Percentiles rank a stretch among this genome's conserved stretches.
Evolutionary conservation across 768 basidiomycete species (phyloP).

Genomic region (Mycena polygramma): DNA sequence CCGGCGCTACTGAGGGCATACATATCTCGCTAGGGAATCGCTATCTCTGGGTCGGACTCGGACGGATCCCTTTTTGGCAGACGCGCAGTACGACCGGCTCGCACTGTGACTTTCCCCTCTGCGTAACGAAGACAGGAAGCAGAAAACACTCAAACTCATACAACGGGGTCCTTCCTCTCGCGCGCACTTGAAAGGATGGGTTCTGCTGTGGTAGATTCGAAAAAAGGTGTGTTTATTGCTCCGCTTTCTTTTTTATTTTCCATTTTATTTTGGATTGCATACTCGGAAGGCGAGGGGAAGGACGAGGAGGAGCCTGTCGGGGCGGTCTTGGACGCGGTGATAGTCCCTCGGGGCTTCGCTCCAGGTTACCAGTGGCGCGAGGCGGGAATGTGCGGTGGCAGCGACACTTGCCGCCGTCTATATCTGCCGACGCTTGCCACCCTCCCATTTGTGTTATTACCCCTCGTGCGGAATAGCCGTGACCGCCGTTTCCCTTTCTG

Average conservation of each 20-base stretch:
- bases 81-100: constrained; percentile 19
- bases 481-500: too few relatives aligned
- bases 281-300: too few relatives aligned
- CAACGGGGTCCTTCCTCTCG: constrained; percentile 6
- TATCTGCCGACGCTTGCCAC: too few relatives aligned
- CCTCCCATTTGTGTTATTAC: too few relatives aligned
- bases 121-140: too few relatives aligned
- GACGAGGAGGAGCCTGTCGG: too few relatives aligned
- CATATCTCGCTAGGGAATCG: background rate
- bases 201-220: background rate
- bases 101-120: background rate
- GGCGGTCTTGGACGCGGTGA: too few relatives aligned
- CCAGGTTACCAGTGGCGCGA: too few relatives aligned
- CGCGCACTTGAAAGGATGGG: constrained; percentile 1
- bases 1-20: background rate
- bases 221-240: constrained; percentile 21
- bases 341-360: too few relatives aligned
- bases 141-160: background rate
- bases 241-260: background rate
- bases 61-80: background rate
- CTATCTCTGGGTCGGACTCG: background rate
- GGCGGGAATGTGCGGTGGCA: too few relatives aligned
- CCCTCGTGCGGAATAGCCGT: too few relatives aligned
- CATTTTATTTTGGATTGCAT: background rate
- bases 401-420: too few relatives aligned